A percentile compares a stretch with the other conserved stretches of the same genome.
Conservation (phyloP, 2,329 filamentous ascomycete genomes). For the Pseudogymnoascus sp. region DNA sequence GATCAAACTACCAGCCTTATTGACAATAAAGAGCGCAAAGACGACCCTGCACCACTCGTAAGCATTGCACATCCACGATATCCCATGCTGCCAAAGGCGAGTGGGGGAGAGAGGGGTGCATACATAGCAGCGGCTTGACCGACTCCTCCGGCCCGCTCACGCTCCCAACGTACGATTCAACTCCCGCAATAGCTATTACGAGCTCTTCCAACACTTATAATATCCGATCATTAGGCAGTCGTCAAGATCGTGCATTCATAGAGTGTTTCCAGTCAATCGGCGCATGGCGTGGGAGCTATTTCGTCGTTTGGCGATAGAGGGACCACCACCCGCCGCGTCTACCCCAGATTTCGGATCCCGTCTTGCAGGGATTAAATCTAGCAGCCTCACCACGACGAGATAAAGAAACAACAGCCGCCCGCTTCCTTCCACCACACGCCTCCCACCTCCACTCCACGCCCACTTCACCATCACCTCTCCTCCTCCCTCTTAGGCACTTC, state of each 20-base stretch:
- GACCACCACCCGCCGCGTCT: conserved; percentile 2
- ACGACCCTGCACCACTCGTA: conserved; percentile 59
- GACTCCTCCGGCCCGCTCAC: neutral
- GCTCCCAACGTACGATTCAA: neutral
- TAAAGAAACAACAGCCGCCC: neutral
- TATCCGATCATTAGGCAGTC: neutral
- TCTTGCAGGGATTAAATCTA: neutral
- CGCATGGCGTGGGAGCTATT: conserved; percentile 1
- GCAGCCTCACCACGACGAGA: conserved; percentile 1
- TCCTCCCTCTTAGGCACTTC: neutral
- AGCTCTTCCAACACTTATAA: neutral
- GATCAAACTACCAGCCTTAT: conserved; percentile 93
- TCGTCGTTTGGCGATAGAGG: conserved; percentile 5
- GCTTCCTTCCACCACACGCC: neutral
- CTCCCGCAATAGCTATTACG: conserved; percentile 7
- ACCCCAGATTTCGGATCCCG: conserved; percentile 5
- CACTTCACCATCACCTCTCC: neutral
- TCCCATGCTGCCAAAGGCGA: neutral
- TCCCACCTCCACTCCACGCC: neutral
- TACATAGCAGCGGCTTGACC: conserved; percentile 4
- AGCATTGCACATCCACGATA: neutral
- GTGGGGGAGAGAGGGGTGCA: neutral
- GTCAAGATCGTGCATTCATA: neutral
- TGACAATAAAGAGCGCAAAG: conserved; percentile 93
- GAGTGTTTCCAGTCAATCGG: neutral